A percentile compares a stretch with the other conserved stretches of the same genome.
Conservation (phyloP, 371 early-diverging fungal genomes). For the Rhizomucor miehei region DNA sequence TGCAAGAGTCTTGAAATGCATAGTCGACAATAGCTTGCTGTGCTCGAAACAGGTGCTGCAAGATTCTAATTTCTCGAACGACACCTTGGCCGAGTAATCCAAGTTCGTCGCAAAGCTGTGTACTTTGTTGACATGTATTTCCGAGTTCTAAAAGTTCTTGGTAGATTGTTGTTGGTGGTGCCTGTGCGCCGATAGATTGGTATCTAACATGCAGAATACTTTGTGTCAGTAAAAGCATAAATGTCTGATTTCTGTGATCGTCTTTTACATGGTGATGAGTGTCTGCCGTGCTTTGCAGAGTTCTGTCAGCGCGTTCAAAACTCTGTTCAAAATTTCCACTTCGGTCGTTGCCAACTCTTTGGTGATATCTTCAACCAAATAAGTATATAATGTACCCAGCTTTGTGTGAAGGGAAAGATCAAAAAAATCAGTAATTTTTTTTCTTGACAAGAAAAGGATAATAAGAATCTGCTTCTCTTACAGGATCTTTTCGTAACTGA, state of each 20-base stretch:
- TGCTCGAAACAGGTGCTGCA: slow-evolving; percentile 40
- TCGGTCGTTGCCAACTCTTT: slow-evolving; percentile 21
- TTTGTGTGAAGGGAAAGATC: not conserved
- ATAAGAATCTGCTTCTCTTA: slow-evolving; percentile 11
- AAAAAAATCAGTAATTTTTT: too few species aligned
- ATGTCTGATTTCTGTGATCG: not conserved
- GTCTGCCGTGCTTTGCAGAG: slow-evolving; percentile 30
- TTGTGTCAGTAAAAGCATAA: not conserved
- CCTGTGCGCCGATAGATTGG: slow-evolving; percentile 29
- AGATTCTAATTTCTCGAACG: slow-evolving; percentile 42
- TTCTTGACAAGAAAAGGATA: too few species aligned
- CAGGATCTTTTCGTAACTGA: slow-evolving; percentile 44
- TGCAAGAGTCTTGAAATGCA: slow-evolving; percentile 56
- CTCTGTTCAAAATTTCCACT: slow-evolving; percentile 10
- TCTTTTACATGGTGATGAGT: slow-evolving; percentile 30
- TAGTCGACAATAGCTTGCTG: slow-evolving; percentile 48
- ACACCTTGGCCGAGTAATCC: slow-evolving; percentile 47
- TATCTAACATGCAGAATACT: slow-evolving; percentile 19
- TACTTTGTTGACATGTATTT: not conserved
- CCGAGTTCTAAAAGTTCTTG: too few species aligned
- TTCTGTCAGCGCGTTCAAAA: slow-evolving; percentile 24
- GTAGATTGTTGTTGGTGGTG: too few species aligned
- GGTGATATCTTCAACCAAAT: slow-evolving; percentile 24
- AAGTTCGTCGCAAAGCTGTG: slow-evolving; percentile 12
- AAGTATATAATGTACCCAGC: slow-evolving; percentile 28